Conservation (phyloP, 2,329 filamentous ascomycete genomes). For the Phialemoniopsis sp. region DNA sequence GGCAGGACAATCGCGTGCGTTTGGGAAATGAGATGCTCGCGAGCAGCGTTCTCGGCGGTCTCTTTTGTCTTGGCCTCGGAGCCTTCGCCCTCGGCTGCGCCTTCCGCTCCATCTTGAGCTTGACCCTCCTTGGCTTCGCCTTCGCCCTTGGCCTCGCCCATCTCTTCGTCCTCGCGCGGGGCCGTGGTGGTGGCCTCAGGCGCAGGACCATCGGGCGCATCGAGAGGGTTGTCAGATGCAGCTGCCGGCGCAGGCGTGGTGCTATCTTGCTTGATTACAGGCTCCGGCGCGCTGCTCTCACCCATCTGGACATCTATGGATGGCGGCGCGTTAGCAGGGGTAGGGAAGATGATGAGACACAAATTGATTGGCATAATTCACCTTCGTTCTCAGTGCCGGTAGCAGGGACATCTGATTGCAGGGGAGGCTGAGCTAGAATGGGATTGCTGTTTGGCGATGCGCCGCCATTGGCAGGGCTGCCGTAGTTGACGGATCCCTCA, state of each 20-base stretch:
- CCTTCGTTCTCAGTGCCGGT: conserved; percentile 5
- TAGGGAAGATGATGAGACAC: too few relatives aligned
- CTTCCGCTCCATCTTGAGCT: conserved; percentile 35
- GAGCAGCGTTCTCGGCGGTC: conserved; percentile 77
- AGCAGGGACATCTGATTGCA: conserved; percentile 36
- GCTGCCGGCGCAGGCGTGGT: conserved; percentile 52
- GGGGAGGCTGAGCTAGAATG: conserved; percentile 49
- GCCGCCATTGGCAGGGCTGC: conserved; percentile 52
- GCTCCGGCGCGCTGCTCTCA: conserved; percentile 41
- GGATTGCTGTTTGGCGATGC: conserved; percentile 54
- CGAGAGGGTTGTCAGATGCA: conserved; percentile 58
- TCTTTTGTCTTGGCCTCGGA: conserved; percentile 70
- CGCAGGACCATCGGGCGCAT: conserved; percentile 62
- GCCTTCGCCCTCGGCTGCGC: conserved; percentile 38
- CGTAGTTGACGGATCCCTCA: conserved; percentile 50
- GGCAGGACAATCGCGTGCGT: conserved; percentile 94
- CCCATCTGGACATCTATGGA: conserved; percentile 60
- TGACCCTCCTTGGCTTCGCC: conserved; percentile 38
- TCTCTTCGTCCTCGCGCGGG: conserved; percentile 71
- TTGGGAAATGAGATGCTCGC: conserved; percentile 87
- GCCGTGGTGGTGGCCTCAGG: conserved; percentile 50
- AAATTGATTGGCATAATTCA: too few relatives aligned
- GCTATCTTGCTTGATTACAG: conserved; percentile 56
- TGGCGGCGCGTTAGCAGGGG: neutral
- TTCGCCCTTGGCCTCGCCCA: conserved; percentile 54